Base-by-base conservation (phyloP, 345 rosid species). In the Diplotaxis tenuifolia region DNA sequence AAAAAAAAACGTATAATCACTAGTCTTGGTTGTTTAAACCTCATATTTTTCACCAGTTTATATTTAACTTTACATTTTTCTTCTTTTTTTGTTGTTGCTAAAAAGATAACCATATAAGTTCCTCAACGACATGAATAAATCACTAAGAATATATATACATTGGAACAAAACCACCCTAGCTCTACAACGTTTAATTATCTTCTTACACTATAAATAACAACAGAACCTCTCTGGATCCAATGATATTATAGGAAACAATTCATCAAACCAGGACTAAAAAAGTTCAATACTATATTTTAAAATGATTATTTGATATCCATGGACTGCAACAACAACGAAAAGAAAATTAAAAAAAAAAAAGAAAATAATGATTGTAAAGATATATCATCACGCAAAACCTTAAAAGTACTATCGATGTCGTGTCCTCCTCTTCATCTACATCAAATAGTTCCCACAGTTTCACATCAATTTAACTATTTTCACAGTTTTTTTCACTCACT, bases 341-440 rank as follows among this genome's bases (percentile, higher is more conserved):
- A 61, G 0, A 2, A 12, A n/a, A n/a, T n/a, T n/a, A n/a, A n/a
- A n/a, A n/a, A n/a, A n/a, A n/a, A n/a, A n/a, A 29, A 12, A 6
- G 9, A 50, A 40, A 49, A 71, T 58, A 77, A 77, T 77, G 80
- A 71, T 58, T 71, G 76, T 71, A 77, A 71, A 62, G 61, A 71
- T 57, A 71, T 77, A 66, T 60, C 73, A 72, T 60, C 81, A 78
- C 81, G 77, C 81, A 77, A 78, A 78, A 78, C 81, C 81, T 78
- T 78, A 72, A 78, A 77, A 72, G 81, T 78, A 78, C 81, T 21
- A 60, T 61, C 77, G 76, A 32, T 77, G 65, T 71, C 80, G 68
- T 77, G 80, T 77, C 80, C 68, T 23, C 61, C 65, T 72, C 67
- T 52, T 64, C 81, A 67, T 53, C 52, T 63, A 62, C 62, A 71